A percentile compares a stretch with the other conserved stretches of the same genome.
Evolutionary conservation across 176 grass and related monocot genomes (phyloP).

Genomic region (Eleusine coracana): DNA sequence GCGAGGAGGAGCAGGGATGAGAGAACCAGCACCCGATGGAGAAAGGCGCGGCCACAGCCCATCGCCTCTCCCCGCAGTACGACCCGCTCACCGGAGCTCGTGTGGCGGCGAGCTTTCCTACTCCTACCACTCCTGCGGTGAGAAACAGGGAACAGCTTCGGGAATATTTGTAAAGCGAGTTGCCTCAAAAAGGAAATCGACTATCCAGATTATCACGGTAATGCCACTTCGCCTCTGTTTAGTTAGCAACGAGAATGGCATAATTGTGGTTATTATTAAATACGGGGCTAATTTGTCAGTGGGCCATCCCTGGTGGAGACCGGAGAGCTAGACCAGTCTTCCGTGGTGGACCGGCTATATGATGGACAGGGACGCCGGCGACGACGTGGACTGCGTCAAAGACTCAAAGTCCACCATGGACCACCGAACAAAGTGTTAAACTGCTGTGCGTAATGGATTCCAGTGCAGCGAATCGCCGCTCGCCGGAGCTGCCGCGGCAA

Average conservation of each 20-base stretch:
- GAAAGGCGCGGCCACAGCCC: constrained; percentile 11
- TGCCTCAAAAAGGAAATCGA: not conserved
- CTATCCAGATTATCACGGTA: accelerated
- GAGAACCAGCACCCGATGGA: constrained; percentile 33
- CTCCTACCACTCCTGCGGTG: not conserved
- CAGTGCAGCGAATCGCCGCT: constrained; percentile 18
- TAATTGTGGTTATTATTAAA: not conserved
- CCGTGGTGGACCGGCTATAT: constrained; percentile 34
- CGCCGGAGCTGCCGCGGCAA: not conserved
- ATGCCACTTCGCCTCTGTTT: not conserved
- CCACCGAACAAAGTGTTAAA: not conserved
- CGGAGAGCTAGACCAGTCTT: not conserved
- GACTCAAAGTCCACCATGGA: constrained; percentile 32
- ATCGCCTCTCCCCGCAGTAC: constrained; percentile 7
- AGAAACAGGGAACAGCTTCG: not conserved
- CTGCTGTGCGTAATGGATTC: not conserved
- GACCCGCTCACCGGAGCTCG: not conserved
- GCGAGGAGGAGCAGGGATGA: constrained; percentile 49
- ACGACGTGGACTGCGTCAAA: constrained; percentile 24
- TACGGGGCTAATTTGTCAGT: not conserved
- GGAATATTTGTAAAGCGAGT: constrained; percentile 44
- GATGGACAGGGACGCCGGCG: constrained; percentile 30
- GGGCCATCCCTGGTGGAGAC: not conserved
- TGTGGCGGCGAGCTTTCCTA: not conserved
- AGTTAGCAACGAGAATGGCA: not conserved